These are phyloP conservation scores for Quercus bicolor DNA, from an alignment of 306 rosid species.

Conservation along the genomic window DNA sequence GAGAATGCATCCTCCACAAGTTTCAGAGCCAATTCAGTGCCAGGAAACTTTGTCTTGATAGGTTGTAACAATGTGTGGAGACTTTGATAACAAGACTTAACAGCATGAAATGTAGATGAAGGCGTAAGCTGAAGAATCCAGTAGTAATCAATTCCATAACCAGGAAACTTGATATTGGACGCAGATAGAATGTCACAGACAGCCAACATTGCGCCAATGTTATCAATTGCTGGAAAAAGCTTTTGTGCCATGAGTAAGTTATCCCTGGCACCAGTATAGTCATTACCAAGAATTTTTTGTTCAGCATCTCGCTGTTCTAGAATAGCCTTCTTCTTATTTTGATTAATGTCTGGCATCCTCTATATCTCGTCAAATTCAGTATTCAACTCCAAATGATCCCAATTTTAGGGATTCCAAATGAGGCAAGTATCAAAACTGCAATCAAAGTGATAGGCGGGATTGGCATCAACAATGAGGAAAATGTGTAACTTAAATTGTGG, in stretches of 20 bases:
- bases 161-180: slow-evolving; percentile 3
- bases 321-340: neutral
- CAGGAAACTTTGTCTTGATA: neutral
- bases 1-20: slow-evolving; percentile 8
- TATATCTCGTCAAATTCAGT: neutral
- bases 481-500: too few species aligned
- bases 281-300: neutral
- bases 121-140: slow-evolving; percentile 16
- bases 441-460: neutral
- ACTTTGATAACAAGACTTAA: neutral
- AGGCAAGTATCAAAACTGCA: neutral
- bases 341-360: neutral
- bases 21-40: slow-evolving; percentile 13
- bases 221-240: neutral
- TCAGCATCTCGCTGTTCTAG: slow-evolving; percentile 13
- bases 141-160: slow-evolving; percentile 17
- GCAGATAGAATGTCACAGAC: slow-evolving; percentile 18
- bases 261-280: slow-evolving; percentile 10
- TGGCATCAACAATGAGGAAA: too few species aligned
- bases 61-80: neutral
- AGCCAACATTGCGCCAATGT: slow-evolving; percentile 14
- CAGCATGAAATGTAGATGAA: neutral
- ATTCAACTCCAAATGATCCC: neutral
- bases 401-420: too few species aligned
- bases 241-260: neutral